These are phyloP conservation scores for Eremothecium sinecaudum DNA, from an alignment of 1,139 yeast genomes.

Conservation along the genomic window DNA sequence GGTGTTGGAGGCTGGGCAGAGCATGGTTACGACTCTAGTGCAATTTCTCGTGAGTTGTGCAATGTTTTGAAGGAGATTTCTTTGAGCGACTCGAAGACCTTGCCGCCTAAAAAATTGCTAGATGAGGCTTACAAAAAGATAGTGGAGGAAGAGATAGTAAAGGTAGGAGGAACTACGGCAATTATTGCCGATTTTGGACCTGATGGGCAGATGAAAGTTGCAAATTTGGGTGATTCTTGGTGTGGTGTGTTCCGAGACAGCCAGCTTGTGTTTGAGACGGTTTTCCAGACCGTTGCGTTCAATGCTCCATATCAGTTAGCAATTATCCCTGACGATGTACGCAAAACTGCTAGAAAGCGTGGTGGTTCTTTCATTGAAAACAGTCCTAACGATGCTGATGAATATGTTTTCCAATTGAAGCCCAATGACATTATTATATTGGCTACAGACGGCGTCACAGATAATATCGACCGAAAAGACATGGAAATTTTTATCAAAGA, in stretches of 20 bases:
- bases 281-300: conserved; percentile 77
- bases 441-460: conserved; percentile 92
- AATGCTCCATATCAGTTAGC: conserved; percentile 90
- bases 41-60: conserved; percentile 65
- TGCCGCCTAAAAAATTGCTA: conserved; percentile 45
- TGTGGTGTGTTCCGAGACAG: conserved; percentile 72
- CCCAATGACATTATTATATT: conserved; percentile 69
- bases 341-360: conserved; percentile 45
- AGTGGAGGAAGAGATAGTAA: conserved; percentile 46
- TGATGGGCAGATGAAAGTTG: conserved; percentile 48
- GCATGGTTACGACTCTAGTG: conserved; percentile 81
- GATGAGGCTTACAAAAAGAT: conserved; percentile 47
- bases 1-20: conserved; percentile 98
- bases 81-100: conserved; percentile 11
- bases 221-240: conserved; percentile 93
- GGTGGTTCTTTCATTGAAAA: conserved; percentile 56
- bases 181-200: conserved; percentile 68
- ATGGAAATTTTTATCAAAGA: conserved; percentile 53
- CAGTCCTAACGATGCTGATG: conserved; percentile 40
- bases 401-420: conserved; percentile 38
- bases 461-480: conserved; percentile 69
- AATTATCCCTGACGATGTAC: conserved; percentile 60
- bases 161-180: conserved; percentile 95
- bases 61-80: conserved; percentile 32
- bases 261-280: conserved; percentile 55